Evolutionary conservation across 176 grass and related monocot genomes (phyloP).

Genomic region (Zea luxurians): DNA sequence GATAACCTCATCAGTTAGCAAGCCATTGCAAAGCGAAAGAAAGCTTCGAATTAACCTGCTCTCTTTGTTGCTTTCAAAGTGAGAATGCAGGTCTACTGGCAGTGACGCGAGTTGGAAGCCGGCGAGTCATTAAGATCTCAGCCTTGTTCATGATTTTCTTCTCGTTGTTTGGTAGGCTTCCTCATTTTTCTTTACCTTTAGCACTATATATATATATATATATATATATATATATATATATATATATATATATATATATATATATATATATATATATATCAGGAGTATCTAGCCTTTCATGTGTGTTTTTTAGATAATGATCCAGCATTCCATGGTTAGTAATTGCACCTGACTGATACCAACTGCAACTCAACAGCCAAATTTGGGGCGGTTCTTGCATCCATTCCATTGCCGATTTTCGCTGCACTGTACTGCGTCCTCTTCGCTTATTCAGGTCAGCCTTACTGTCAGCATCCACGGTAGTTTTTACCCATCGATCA

Average conservation of each 20-base stretch:
- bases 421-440: constrained; percentile 82
- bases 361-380: constrained; percentile 57
- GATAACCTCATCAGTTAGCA: neutral
- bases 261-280: neutral
- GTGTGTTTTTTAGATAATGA: neutral
- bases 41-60: constrained; percentile 2
- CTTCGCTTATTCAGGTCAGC: constrained; percentile 81
- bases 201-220: too few species aligned
- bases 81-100: constrained; percentile 85
- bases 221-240: too few species aligned
- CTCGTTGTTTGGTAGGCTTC: constrained; percentile 73
- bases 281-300: neutral
- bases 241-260: too few species aligned
- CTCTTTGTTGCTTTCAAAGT: constrained; percentile 43
- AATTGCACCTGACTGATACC: constrained; percentile 2
- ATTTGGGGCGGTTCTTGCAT: constrained; percentile 91
- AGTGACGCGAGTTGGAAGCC: constrained; percentile 83
- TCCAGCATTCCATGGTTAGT: neutral
- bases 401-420: constrained; percentile 84
- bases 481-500: neutral
- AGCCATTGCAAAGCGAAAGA: neutral
- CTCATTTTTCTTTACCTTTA: constrained; percentile 1
- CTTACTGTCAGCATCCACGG: neutral
- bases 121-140: constrained; percentile 76
- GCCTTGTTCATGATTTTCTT: constrained; percentile 97